Base-by-base conservation (phyloP, 2,329 filamentous ascomycete species). In the Penicillium crustosum region DNA sequence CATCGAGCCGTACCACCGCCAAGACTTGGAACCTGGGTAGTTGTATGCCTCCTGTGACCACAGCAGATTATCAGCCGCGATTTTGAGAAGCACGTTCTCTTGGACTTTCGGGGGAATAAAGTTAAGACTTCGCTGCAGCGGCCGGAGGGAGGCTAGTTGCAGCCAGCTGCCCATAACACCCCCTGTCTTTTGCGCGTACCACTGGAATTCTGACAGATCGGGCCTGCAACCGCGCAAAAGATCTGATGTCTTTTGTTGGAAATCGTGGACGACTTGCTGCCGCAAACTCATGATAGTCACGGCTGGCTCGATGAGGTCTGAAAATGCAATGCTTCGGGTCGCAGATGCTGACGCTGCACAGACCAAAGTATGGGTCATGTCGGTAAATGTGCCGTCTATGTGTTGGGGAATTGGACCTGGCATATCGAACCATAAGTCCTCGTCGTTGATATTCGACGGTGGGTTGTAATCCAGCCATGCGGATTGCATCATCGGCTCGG, bases 401-500 rank as follows among this genome's bases (percentile, higher is more conserved):
- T 61, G 62, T 45, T 61, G 55, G 31, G 51, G 54, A 4, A 63
- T 49, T 2, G 59, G 61, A 2, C 44, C 53, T n/a, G 65, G 51
- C 65, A 70, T 69, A 42, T 55, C 54, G 36, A 66, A 67, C 53
- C 56, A 61, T n/a, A 71, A 61, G 33, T 70, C 69, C 13, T 66
- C 63, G 47, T 73, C 69, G 31, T 71, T 71, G 54, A 70, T 63
- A 38, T 71, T 72, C 4, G 63, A 55, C 6, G 68, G 69, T 3
- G 43, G 61, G 38, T 70, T 63, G 13, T 64, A 62, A 35, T 69
- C 52, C 13, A 73, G 49, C 69, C 70, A 73, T 15, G 50, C 61
- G 6, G 65, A 62, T 55, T 66, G 67, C 63, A 74, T 72, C 68
- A 73, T 73, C n/a, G 68, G 70, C 38, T 72, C 72, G 12, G 70